Conservation (phyloP, 2,329 filamentous ascomycete genomes). For the Pseudogymnoascus sp. region DNA sequence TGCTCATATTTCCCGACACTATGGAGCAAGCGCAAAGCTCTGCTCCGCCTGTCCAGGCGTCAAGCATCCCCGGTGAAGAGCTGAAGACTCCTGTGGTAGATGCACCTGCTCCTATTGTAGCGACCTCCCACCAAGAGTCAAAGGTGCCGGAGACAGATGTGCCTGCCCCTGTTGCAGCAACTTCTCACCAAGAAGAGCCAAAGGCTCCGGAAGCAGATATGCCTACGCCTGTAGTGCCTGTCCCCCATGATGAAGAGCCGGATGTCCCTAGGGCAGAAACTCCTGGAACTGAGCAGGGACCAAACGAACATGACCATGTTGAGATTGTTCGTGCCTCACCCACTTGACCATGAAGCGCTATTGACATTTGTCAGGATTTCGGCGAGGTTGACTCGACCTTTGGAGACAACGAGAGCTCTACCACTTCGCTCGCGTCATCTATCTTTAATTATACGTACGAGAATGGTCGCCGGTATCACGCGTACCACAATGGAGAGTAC, state of each 20-base stretch:
- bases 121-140: no score
- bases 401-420: constrained; percentile 2
- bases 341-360: not conserved
- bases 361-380: constrained; percentile 1
- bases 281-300: not conserved
- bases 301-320: constrained; percentile 2
- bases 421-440: constrained; percentile 16
- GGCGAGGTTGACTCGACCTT: constrained; percentile 7
- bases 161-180: not conserved
- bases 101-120: not conserved
- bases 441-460: constrained; percentile 19
- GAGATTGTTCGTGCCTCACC: not conserved
- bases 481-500: constrained; percentile 33
- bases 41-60: not conserved
- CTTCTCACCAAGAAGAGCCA: not conserved
- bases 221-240: not conserved
- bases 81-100: not conserved
- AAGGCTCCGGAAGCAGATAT: not conserved
- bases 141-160: not conserved
- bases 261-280: not conserved
- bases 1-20: not conserved
- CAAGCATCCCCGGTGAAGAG: not conserved
- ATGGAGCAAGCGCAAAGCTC: not conserved
- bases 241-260: not conserved
- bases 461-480: constrained; percentile 22